Conservation (phyloP, 2,329 filamentous ascomycete species). For the Botryosphaeria dothidea region DNA sequence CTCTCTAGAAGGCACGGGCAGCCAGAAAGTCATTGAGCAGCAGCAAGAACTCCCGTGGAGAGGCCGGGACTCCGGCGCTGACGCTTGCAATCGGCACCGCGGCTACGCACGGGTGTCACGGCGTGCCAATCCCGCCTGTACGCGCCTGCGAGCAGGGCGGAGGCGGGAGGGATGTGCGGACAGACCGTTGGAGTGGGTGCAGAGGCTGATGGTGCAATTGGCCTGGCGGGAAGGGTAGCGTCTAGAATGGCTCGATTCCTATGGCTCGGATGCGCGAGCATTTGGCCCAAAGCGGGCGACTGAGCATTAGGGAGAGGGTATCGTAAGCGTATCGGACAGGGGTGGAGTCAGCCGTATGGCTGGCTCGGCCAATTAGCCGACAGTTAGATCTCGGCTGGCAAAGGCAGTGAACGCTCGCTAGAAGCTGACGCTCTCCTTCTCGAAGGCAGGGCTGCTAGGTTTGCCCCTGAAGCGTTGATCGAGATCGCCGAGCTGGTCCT, state of each 20-base stretch:
- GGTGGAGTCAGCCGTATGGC: constrained; percentile 10
- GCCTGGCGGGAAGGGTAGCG: constrained; percentile 4
- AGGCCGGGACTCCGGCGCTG: neutral
- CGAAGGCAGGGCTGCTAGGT: constrained; percentile 12
- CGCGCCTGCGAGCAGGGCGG: constrained; percentile 1
- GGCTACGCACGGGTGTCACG: constrained; percentile 7
- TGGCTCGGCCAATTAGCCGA: neutral
- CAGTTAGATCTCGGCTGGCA: constrained; percentile 16
- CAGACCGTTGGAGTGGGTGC: constrained; percentile 1
- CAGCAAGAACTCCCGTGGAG: constrained; percentile 1
- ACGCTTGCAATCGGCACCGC: neutral
- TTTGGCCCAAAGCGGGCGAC: constrained; percentile 11
- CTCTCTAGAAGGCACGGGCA: constrained; percentile 13
- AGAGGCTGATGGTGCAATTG: constrained; percentile 14
- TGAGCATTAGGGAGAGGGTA: constrained; percentile 16
- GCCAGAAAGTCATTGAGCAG: constrained; percentile 15
- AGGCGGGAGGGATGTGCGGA: neutral
- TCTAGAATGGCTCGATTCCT: neutral
- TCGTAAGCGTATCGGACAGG: constrained; percentile 14
- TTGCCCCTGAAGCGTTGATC: constrained; percentile 18
- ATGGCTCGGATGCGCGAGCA: constrained; percentile 3
- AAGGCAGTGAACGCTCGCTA: constrained; percentile 11
- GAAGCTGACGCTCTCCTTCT: constrained; percentile 16
- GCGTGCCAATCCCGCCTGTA: constrained; percentile 3
- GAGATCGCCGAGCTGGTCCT: constrained; percentile 15